Conservation (phyloP, 192 early-diverging fungal species). For the Cladochytrium replicatum region DNA sequence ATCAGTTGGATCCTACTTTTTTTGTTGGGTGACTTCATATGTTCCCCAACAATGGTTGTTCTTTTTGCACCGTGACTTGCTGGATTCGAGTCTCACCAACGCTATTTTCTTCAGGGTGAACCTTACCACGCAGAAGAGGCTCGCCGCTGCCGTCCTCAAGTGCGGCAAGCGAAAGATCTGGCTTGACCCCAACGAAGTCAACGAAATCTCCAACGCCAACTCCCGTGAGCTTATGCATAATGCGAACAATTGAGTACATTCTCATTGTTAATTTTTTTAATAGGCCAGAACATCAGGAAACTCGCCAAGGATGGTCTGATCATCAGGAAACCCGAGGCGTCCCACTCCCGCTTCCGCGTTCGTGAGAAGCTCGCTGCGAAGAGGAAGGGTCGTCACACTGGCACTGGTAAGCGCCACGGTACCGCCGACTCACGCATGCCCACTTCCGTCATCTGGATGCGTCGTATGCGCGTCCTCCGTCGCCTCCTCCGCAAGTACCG, state of each 20-base stretch:
- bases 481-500: slow-evolving; percentile 95
- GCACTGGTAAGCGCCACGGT: slow-evolving; percentile 79
- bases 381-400: slow-evolving; percentile 93
- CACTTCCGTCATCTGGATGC: slow-evolving; percentile 91
- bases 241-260: slow-evolving; percentile 11
- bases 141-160: slow-evolving; percentile 93
- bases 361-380: slow-evolving; percentile 86
- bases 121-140: slow-evolving; percentile 79
- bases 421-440: slow-evolving; percentile 98
- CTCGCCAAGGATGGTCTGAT: slow-evolving; percentile 94
- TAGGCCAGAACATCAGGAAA: slow-evolving; percentile 93
- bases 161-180: slow-evolving; percentile 98
- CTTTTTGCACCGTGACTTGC: too few species aligned
- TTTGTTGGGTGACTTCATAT: too few species aligned
- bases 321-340: slow-evolving; percentile 82
- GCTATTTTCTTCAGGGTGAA: too few species aligned
- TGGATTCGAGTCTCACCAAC: too few species aligned
- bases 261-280: slow-evolving; percentile 1
- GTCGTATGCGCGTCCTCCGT: slow-evolving; percentile 91
- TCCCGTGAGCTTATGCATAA: slow-evolving; percentile 69
- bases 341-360: slow-evolving; percentile 88
- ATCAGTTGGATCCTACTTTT: too few species aligned
- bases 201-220: slow-evolving; percentile 93
- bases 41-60: too few species aligned
- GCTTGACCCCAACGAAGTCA: slow-evolving; percentile 95